Conservation (phyloP, 208 protist genomes). For the Leishmania tarentolae region DNA sequence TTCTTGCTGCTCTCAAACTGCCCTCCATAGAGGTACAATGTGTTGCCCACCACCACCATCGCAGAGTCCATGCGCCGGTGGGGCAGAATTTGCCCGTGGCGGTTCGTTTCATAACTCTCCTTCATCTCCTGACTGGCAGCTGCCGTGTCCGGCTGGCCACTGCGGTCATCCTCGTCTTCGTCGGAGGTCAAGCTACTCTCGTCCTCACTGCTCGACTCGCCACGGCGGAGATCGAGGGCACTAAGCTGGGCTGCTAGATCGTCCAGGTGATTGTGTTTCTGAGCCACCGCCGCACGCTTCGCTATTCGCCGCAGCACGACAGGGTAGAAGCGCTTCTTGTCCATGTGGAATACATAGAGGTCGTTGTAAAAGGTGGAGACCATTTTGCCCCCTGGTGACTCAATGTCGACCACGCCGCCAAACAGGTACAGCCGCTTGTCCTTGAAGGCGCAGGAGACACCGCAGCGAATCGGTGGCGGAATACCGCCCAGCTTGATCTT, state of each 20-base stretch:
- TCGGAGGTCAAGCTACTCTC: conserved; percentile 26
- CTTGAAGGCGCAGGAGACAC: conserved; percentile 62
- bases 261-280: conserved; percentile 27
- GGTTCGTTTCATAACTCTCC: conserved; percentile 76
- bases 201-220: conserved; percentile 28
- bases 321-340: conserved; percentile 87
- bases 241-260: conserved; percentile 66
- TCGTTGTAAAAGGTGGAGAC: conserved; percentile 91
- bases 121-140: conserved; percentile 43
- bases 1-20: conserved; percentile 88
- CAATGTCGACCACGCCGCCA: conserved; percentile 90
- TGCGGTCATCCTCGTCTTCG: conserved; percentile 33
- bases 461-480: conserved; percentile 85
- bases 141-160: background rate
- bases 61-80: conserved; percentile 87
- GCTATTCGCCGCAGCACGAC: conserved; percentile 62
- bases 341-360: conserved; percentile 92
- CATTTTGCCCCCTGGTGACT: conserved; percentile 83
- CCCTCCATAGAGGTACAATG: conserved; percentile 88
- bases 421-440: conserved; percentile 91
- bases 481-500: conserved; percentile 80
- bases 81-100: conserved; percentile 67
- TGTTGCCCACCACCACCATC: conserved; percentile 63
- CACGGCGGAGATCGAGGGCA: conserved; percentile 50
- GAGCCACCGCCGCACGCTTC: conserved; percentile 7